Evolutionary conservation across 1,139 yeast genomes (phyloP), one percentile per base, ranked within the genome.

Genomic region (Geotrichum citri-aurantii): DNA sequence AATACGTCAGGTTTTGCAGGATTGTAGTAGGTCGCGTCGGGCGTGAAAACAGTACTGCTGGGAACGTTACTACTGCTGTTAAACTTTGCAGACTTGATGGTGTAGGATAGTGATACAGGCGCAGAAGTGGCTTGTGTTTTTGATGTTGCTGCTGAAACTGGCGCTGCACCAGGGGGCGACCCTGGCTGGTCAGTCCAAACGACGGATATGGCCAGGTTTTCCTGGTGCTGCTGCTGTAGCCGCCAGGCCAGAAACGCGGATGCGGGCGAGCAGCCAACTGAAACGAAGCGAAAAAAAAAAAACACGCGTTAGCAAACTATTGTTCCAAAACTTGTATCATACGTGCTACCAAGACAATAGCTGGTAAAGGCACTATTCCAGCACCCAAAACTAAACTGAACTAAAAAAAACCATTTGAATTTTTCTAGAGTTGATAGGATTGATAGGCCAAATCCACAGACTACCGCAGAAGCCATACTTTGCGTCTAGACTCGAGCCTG

Each of bases 181-280:
- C 69, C 69, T 65, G 11, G 65, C 67, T 31, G 65, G 60, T 2
- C 67, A 61, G n/a, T 37, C 44, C 66, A 65, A 19, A 57, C 58
- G 50, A 62, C 61, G 11, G 60, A 50, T 33, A 58, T 54, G 19
- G 44, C 21, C 19, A 37, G 17, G 21, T 37, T 17, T 17, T n/a
- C 44, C 17, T 37, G 21, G 10, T n/a, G 17, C n/a, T 66, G 62
- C 21, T 62, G 62, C 42, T 64, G 55, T 24, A 67, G 61, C 23
- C 69, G 62, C 69, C 70, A 67, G 23, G 69, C 58, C 31, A 66
- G 48, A 54, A 64, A 66, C 24, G 63, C 61, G 11, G 68, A 55
- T 33, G 65, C 61, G 27, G 71, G 69, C 50, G 65, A 61, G 40
- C 66, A 62, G 17, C 70, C 71, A 48, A 67, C 68, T 65, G 55